phyloP scores from a whole-genome alignment of 805 yeast species.

The Kuraishia cidri region DNA sequence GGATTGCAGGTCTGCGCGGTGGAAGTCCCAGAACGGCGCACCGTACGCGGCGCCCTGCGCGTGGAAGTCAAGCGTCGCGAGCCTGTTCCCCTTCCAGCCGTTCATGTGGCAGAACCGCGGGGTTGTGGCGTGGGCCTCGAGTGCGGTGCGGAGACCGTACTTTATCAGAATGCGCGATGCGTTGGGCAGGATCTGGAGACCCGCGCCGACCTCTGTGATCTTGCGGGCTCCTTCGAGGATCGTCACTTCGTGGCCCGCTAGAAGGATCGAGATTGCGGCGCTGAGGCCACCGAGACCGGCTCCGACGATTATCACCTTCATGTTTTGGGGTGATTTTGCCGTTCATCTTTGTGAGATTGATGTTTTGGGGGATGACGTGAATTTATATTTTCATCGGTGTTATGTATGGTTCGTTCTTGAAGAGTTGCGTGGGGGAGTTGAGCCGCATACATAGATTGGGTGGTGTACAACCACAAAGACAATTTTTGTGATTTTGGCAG shows the following conservation, averaged over 20 bases:
- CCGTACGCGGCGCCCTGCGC: slow-evolving; percentile 10
- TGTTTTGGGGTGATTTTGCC: not conserved
- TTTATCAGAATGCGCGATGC: slow-evolving; percentile 13
- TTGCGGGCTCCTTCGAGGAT: slow-evolving; percentile 16
- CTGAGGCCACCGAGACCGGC: slow-evolving; percentile 22
- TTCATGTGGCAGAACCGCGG: slow-evolving; percentile 13
- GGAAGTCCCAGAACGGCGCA: slow-evolving; percentile 15
- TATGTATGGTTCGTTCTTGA: too few relatives aligned
- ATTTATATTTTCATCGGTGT: too few relatives aligned
- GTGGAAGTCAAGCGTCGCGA: slow-evolving; percentile 12
- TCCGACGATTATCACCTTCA: slow-evolving; percentile 14
- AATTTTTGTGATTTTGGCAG: too few relatives aligned
- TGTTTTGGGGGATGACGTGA: too few relatives aligned
- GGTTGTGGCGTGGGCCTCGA: slow-evolving; percentile 7
- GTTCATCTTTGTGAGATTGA: too few relatives aligned
- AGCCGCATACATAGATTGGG: too few relatives aligned
- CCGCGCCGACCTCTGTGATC: slow-evolving; percentile 19
- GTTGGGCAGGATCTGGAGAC: slow-evolving; percentile 18
- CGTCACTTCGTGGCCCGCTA: slow-evolving; percentile 15
- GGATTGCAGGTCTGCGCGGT: slow-evolving; percentile 18
- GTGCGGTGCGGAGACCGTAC: slow-evolving; percentile 9
- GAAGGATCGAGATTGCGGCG: slow-evolving; percentile 14
- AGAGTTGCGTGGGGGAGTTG: too few relatives aligned
- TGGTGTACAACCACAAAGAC: too few relatives aligned
- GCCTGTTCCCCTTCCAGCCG: slow-evolving; percentile 10